These are phyloP conservation scores for Heterobasidion irregulare DNA, from an alignment of 1,284 basidiomycete genomes.

Conservation along the genomic window DNA sequence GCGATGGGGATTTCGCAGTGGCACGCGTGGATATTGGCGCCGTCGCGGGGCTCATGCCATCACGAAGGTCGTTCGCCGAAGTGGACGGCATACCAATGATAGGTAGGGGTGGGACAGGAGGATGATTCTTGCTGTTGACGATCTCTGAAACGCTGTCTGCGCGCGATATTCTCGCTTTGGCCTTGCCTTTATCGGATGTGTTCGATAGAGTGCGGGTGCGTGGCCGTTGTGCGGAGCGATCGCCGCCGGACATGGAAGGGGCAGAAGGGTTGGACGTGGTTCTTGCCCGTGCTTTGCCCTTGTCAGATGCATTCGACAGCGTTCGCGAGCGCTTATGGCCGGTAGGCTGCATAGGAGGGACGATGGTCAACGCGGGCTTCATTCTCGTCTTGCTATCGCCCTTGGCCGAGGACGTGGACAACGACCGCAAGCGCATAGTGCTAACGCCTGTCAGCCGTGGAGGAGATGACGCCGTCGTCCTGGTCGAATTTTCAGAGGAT, in stretches of 20 bases:
- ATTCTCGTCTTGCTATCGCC: neutral
- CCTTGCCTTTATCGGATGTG: neutral
- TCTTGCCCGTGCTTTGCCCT: neutral
- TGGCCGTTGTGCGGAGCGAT: neutral
- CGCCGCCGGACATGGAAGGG: neutral
- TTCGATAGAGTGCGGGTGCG: constrained; percentile 1
- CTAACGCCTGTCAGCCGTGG: neutral
- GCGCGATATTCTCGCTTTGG: neutral
- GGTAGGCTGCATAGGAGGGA: neutral
- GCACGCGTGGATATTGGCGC: neutral
- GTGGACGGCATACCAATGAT: neutral
- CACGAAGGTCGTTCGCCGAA: neutral
- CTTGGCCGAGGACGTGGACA: constrained; percentile 6
- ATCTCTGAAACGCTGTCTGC: neutral
- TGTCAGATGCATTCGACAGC: neutral
- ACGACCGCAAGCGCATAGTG: constrained; percentile 4
- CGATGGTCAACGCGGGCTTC: neutral
- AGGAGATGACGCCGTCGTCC: neutral
- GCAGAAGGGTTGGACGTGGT: neutral
- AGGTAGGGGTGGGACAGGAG: constrained; percentile 2
- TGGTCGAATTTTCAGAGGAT: neutral
- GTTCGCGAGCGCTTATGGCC: constrained; percentile 2
- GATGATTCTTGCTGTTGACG: neutral
- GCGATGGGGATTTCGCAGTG: neutral
- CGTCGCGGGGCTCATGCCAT: neutral